Percentiles rank a stretch among this genome's conserved stretches.
Conservation (phyloP, 208 protist genomes). For the Leishmania gerbilli region DNA sequence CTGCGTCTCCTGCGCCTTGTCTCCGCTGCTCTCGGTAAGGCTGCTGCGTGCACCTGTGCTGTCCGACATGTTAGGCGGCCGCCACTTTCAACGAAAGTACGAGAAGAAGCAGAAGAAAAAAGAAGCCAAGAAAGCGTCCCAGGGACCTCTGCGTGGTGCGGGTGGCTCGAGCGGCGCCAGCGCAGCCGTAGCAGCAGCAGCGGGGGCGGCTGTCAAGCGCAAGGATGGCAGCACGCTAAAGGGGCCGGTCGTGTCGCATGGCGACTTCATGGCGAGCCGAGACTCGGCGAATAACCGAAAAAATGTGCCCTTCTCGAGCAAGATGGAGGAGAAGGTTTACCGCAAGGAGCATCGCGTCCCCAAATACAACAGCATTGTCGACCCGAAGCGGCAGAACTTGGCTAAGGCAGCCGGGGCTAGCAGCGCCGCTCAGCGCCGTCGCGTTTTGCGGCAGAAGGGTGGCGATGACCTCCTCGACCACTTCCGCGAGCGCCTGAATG, state of each 20-base stretch:
- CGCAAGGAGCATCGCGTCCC: conserved; percentile 67
- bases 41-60: neutral
- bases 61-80: conserved; percentile 60
- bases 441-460: conserved; percentile 62
- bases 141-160: conserved; percentile 1
- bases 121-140: conserved; percentile 40
- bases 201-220: conserved; percentile 1
- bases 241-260: conserved; percentile 76
- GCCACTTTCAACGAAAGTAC: conserved; percentile 71
- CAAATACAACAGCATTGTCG: conserved; percentile 41
- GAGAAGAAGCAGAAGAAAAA: conserved; percentile 71
- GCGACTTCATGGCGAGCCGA: conserved; percentile 33
- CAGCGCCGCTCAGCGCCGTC: conserved; percentile 84
- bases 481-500: conserved; percentile 84
- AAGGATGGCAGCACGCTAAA: conserved; percentile 64
- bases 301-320: conserved; percentile 67
- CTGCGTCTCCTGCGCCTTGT: neutral
- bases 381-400: conserved; percentile 24
- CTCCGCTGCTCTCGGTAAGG: neutral
- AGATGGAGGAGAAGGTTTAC: conserved; percentile 57
- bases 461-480: conserved; percentile 84
- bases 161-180: neutral
- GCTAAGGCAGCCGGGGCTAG: conserved; percentile 55
- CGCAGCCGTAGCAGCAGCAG: neutral
- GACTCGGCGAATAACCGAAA: conserved; percentile 82